Percentiles rank a stretch among this genome's conserved stretches.
phyloP scores from a whole-genome alignment of 2,329 filamentous ascomycete genomes.

The Penicillium sp. region DNA sequence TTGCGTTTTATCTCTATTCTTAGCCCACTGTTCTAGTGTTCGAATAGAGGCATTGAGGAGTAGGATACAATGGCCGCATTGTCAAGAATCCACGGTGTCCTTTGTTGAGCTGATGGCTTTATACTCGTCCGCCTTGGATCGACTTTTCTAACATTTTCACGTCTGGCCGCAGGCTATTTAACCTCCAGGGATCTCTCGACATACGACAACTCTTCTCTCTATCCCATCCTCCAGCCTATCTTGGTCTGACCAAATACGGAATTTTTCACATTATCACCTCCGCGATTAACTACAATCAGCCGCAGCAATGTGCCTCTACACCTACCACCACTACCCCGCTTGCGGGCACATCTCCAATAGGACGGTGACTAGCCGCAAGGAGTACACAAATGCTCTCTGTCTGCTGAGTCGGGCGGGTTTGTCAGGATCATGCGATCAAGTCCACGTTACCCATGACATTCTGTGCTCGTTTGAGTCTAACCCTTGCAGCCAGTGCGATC shows the following conservation, averaged over 20 bases:
- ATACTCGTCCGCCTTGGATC: background rate
- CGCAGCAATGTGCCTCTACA: constrained; percentile 28
- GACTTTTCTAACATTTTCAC: background rate
- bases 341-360: constrained; percentile 34
- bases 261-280: no score
- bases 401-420: background rate
- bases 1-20: background rate
- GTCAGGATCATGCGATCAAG: constrained; percentile 5
- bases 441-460: constrained; percentile 16
- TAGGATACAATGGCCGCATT: background rate
- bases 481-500: constrained; percentile 17
- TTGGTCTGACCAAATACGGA: no score
- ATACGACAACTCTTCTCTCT: no score
- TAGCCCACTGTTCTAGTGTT: background rate
- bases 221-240: no score
- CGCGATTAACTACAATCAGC: background rate
- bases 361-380: constrained; percentile 25
- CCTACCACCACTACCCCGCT: constrained; percentile 28
- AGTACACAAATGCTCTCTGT: constrained; percentile 24
- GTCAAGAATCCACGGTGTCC: background rate
- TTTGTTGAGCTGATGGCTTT: background rate
- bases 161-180: background rate
- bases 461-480: background rate
- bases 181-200: no score
- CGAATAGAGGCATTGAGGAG: background rate